Conservation (phyloP, 169 alveolate genomes). For the Plasmodium vivax region DNA sequence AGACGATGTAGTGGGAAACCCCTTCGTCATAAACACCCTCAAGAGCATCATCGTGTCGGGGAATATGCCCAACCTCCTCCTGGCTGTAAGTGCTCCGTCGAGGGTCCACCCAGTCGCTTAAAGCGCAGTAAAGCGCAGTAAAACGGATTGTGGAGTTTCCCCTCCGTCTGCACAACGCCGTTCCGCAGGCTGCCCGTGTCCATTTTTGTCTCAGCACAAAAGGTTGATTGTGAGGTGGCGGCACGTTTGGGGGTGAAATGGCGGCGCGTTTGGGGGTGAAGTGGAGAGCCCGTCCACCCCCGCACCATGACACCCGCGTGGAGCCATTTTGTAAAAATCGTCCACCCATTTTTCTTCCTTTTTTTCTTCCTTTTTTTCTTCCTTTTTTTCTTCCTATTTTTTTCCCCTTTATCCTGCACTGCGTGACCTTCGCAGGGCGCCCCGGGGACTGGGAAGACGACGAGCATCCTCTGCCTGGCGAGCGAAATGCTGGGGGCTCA, state of each 20-base stretch:
- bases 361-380: neutral
- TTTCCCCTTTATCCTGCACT: neutral
- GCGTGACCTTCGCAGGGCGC: slow-evolving; percentile 93
- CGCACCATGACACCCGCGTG: neutral
- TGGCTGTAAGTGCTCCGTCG: slow-evolving; percentile 85
- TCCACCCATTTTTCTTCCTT: slow-evolving; percentile 3
- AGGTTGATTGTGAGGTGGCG: neutral
- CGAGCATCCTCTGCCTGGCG: slow-evolving; percentile 97
- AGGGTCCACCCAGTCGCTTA: neutral
- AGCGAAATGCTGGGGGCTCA: slow-evolving; percentile 93
- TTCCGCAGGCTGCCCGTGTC: neutral
- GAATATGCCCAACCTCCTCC: slow-evolving; percentile 96
- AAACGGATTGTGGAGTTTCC: too few relatives aligned
- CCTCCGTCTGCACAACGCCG: neutral
- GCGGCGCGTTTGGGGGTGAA: neutral
- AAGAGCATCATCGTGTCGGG: slow-evolving; percentile 95
- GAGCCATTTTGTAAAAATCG: neutral
- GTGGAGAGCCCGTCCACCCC: neutral
- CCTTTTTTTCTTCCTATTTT: neutral
- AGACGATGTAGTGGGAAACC: slow-evolving; percentile 97
- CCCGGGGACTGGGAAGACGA: slow-evolving; percentile 99
- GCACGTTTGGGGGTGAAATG: neutral
- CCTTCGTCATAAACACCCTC: slow-evolving; percentile 92
- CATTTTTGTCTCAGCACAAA: neutral
- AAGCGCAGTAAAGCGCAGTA: too few relatives aligned